phyloP scores from a whole-genome alignment of 2,329 filamentous ascomycete genomes.

The Graphium sp. region DNA sequence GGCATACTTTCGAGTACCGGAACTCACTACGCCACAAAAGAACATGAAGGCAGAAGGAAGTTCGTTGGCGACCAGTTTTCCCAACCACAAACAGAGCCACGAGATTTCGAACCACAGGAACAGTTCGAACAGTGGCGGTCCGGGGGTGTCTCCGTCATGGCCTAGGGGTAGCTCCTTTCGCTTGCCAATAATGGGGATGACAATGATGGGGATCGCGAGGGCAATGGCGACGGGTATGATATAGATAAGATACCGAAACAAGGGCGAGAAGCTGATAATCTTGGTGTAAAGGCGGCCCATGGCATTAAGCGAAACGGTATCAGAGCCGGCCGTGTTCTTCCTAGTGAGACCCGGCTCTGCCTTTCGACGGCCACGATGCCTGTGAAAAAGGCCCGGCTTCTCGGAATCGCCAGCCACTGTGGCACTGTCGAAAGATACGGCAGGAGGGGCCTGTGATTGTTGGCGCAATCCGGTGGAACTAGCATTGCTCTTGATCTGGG shows the following conservation, averaged over 20 bases:
- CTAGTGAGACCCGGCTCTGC: constrained; percentile 20
- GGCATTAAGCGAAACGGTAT: constrained; percentile 41
- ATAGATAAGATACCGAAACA: constrained; percentile 53
- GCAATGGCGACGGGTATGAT: constrained; percentile 45
- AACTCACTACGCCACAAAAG: constrained; percentile 50
- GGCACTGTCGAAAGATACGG: no score
- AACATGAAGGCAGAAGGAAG: constrained; percentile 50
- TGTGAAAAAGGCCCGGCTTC: constrained; percentile 22
- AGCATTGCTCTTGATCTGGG: constrained; percentile 34
- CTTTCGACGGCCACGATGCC: constrained; percentile 30
- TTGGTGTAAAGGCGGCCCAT: constrained; percentile 51
- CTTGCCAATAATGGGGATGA: constrained; percentile 28
- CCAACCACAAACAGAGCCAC: constrained; percentile 51
- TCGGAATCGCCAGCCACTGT: no score
- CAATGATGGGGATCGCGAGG: constrained; percentile 43
- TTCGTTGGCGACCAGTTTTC: constrained; percentile 45
- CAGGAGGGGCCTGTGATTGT: constrained; percentile 19
- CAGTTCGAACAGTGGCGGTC: constrained; percentile 38
- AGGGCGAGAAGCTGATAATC: constrained; percentile 43
- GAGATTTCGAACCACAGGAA: constrained; percentile 55
- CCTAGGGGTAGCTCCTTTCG: constrained; percentile 20
- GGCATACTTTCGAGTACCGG: constrained; percentile 54
- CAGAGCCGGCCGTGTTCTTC: constrained; percentile 24
- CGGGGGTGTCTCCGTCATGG: constrained; percentile 10
- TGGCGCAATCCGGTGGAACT: constrained; percentile 36